phyloP scores from a whole-genome alignment of 2,329 filamentous ascomycete genomes.

The Beauveria asiatica region DNA sequence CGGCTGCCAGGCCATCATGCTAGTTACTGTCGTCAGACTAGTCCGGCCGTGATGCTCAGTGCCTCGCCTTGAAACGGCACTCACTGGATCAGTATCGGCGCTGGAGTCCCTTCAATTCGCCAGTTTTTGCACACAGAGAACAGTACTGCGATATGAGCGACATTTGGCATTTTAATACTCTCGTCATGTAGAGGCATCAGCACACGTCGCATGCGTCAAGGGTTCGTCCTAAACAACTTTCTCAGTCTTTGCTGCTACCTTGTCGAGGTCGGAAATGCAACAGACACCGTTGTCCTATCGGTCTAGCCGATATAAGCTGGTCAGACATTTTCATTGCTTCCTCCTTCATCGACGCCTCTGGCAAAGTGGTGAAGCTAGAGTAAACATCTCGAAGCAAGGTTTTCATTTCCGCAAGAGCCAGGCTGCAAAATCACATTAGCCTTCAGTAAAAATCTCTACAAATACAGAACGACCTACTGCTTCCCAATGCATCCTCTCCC shows the following conservation, averaged over 20 bases:
- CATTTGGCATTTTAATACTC: neutral
- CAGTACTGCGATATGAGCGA: neutral
- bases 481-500: conserved; percentile 58
- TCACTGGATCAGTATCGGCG: neutral
- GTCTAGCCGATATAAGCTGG: conserved; percentile 58
- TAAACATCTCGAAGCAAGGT: conserved; percentile 55
- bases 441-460: too few species aligned
- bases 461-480: conserved; percentile 42
- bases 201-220: neutral
- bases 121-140: neutral
- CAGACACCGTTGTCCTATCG: conserved; percentile 49
- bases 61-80: neutral
- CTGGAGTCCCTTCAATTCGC: neutral
- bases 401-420: conserved; percentile 63
- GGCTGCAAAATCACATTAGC: conserved; percentile 19
- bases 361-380: conserved; percentile 45
- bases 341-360: conserved; percentile 44
- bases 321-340: conserved; percentile 57
- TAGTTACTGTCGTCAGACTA: neutral
- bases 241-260: neutral
- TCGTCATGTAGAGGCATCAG: too few species aligned
- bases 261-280: conserved; percentile 37
- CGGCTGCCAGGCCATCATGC: neutral
- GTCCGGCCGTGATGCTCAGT: neutral
- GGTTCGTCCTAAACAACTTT: neutral